Evolutionary conservation across 495 filamentous ascomycete species (phyloP).

Genomic region (Cladorrhinum samala): DNA sequence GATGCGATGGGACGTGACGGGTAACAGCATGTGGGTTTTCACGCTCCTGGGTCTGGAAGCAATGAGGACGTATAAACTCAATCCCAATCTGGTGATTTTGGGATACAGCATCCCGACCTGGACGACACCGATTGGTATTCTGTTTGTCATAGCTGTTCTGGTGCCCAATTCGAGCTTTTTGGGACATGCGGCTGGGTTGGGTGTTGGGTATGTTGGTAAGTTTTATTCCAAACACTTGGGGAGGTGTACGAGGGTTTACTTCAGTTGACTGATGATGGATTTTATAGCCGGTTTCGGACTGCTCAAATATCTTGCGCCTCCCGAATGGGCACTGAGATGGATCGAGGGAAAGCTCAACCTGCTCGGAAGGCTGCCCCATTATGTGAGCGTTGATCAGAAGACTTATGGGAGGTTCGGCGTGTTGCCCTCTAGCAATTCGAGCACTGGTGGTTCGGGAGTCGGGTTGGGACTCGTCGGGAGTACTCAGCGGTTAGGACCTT

Average conservation of each 20-base stretch:
- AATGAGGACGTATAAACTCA: constrained; percentile 65
- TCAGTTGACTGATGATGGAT: no score
- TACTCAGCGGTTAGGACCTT: constrained; percentile 62
- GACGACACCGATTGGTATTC: constrained; percentile 73
- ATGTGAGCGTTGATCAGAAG: constrained; percentile 89
- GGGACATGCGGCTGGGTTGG: constrained; percentile 77
- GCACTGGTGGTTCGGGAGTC: constrained; percentile 28
- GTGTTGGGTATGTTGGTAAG: constrained; percentile 81
- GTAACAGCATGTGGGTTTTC: constrained; percentile 74
- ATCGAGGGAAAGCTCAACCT: constrained; percentile 81
- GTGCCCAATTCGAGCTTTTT: constrained; percentile 75
- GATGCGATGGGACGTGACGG: no score
- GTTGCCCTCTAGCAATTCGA: constrained; percentile 53
- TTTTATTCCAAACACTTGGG: background rate
- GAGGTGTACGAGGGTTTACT: background rate
- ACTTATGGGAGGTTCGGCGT: constrained; percentile 94
- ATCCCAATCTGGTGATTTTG: constrained; percentile 69
- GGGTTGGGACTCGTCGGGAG: constrained; percentile 54
- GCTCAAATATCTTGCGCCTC: constrained; percentile 75
- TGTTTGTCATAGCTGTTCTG: constrained; percentile 64
- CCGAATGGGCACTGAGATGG: constrained; percentile 72
- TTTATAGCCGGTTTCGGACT: constrained; percentile 70
- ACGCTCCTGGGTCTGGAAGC: constrained; percentile 77
- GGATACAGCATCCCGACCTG: constrained; percentile 81
- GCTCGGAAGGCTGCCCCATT: constrained; percentile 74